Evolutionary conservation across 768 basidiomycete genomes (phyloP), one percentile per base, ranked within the genome.

Genomic region (Trametes cubensis): DNA sequence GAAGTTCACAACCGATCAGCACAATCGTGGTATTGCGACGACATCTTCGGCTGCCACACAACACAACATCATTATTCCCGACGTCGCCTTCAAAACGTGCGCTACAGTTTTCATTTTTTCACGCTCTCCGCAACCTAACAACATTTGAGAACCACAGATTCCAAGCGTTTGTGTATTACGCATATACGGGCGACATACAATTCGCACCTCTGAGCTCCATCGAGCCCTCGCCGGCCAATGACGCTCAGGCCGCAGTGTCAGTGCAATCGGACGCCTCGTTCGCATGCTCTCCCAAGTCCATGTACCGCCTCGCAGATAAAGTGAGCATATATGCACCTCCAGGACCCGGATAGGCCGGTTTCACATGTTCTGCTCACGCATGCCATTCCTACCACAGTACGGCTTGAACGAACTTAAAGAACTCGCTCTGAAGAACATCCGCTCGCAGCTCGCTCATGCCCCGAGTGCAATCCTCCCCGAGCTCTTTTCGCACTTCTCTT

Each of bases 291-390:
- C 67, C 69, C 3, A 72, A 70, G 45, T 70, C 69, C 8, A 67
- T 72, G 63, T 72, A 72, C 44, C 64, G 64, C 17, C 57, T 72
- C 17, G 67, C 71, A 2, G 55, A 70, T 47, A 62, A 51, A 56
- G 71, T 69, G 25, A 53, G 51, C 25, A 10, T 15, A 34, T 11
- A 11, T 34, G 10, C 34, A 28, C 7, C 4, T 7, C 28, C 28
- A 34, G 10, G 34, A 4, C 28, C 28, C 5, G 10, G 34, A 4
- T 11, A 34, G 10, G 15, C 7, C 6, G n/a, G 17, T 3, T 14
- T 23, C 20, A 14, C 13, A 5, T 13, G 39, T 15, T 21, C 11
- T 46, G 21, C 13, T 46, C 13, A 23, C 38, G 14, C n/a, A 39
- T 21, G 5, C 13, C 2, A 15, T 15, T 4, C 14, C 14, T 44